These are phyloP conservation scores for Boletellus ananas DNA, from an alignment of 768 basidiomycete genomes.

Conservation along the genomic window DNA sequence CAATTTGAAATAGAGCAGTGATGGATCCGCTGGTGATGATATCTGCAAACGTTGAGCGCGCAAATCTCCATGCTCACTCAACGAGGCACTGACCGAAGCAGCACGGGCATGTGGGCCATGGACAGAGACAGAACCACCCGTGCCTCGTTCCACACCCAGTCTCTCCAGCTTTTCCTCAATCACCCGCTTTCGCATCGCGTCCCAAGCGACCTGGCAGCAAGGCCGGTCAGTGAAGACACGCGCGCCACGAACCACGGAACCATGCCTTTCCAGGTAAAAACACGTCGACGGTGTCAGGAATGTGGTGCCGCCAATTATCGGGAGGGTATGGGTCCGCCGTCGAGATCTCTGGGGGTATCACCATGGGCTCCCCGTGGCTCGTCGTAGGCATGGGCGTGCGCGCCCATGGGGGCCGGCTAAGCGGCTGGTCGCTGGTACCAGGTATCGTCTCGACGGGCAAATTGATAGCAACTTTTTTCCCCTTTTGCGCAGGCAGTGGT, in stretches of 20 bases:
- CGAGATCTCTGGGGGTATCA: slow-evolving; percentile 31
- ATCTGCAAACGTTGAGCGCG: slow-evolving; percentile 47
- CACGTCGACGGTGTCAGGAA: slow-evolving; percentile 73
- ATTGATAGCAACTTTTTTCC: slow-evolving; percentile 67
- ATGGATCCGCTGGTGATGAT: slow-evolving; percentile 88
- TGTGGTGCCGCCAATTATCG: slow-evolving; percentile 52
- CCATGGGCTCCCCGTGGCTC: slow-evolving; percentile 27
- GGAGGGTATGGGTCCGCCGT: slow-evolving; percentile 60
- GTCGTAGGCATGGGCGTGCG: slow-evolving; percentile 48
- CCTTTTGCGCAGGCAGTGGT: slow-evolving; percentile 40
- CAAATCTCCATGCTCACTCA: slow-evolving; percentile 16
- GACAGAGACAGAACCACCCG: slow-evolving; percentile 49
- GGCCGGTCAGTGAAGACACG: slow-evolving; percentile 3
- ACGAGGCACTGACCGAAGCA: slow-evolving; percentile 62
- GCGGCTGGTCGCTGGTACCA: slow-evolving; percentile 35
- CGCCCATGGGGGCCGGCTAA: slow-evolving; percentile 54
- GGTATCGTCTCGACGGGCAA: slow-evolving; percentile 64
- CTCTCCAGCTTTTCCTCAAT: slow-evolving; percentile 82
- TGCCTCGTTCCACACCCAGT: slow-evolving; percentile 71
- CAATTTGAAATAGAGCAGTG: slow-evolving; percentile 74
- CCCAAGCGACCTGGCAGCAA: slow-evolving; percentile 62
- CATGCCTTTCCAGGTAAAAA: slow-evolving; percentile 79
- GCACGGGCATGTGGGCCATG: slow-evolving; percentile 78
- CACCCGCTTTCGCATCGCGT: slow-evolving; percentile 59
- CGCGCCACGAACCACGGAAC: slow-evolving; percentile 7